Evolutionary conservation across 768 basidiomycete genomes (phyloP), one percentile per base, ranked within the genome.

Genomic region (Agrocybe pediades): DNA sequence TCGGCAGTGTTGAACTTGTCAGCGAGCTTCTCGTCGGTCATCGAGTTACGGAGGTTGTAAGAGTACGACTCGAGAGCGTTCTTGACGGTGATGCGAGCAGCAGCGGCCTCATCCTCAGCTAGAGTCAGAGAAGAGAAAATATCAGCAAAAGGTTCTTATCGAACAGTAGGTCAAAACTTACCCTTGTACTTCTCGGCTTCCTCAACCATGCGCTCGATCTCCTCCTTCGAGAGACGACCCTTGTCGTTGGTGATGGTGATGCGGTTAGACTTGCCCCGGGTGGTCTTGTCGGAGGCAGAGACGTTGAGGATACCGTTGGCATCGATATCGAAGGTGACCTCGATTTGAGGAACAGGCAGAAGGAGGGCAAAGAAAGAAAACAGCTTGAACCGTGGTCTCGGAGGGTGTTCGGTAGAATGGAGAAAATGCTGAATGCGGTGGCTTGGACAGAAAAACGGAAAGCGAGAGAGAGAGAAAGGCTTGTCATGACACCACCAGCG

Each of bases 361-460:
- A 36, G 96, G 95, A 19, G 92, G 95, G 57, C n/a, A n/a, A n/a
- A n/a, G n/a, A n/a, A n/a, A n/a, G n/a, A n/a, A n/a, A n/a, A n/a
- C n/a, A n/a, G n/a, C n/a, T n/a, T n/a, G n/a, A n/a, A n/a, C n/a
- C n/a, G n/a, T n/a, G n/a, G n/a, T n/a, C n/a, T n/a, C n/a, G n/a
- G n/a, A n/a, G 95, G 80, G 98, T 97, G 80, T 97, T 95, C 60
- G 95, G 87, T 80, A 96, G 95, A n/a, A 96, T 98, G 33, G 95
- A 98, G 85, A 98, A 97, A 67, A 89, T 92, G 77, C 97, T 94
- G 6, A 95, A 94, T 79, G 97, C 98, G 79, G 96, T 97, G 64
- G 95, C 97, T 21, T 95, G 96, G 61, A 98, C 92, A 46, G 94
- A n/a, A n/a, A n/a, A n/a, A n/a, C n/a, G n/a, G n/a, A n/a, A n/a